Percentiles rank a stretch among this genome's conserved stretches.
Evolutionary conservation across 148 eudicot genomes (phyloP).

Genomic region (Dysphania ambrosioides): DNA sequence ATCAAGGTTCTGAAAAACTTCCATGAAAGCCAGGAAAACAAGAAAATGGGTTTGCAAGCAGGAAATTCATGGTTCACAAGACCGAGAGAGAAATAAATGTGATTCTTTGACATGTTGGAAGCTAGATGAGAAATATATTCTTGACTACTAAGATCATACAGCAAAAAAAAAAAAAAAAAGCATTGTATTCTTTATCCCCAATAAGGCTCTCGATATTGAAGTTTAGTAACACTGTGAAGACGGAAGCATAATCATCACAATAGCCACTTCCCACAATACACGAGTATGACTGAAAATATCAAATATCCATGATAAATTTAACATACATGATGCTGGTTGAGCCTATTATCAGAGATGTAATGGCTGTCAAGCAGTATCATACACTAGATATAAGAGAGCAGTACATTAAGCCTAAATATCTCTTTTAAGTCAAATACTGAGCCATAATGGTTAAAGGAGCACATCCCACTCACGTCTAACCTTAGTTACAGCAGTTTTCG

Average conservation of each 20-base stretch:
- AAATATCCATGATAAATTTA: neutral
- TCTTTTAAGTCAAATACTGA: neutral
- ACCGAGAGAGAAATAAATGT: neutral
- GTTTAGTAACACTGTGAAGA: neutral
- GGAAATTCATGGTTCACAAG: neutral
- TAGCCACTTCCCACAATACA: neutral
- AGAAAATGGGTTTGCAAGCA: neutral
- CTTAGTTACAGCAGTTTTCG: conserved; percentile 48
- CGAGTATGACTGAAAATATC: neutral
- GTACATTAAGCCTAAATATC: neutral
- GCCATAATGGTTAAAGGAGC: neutral
- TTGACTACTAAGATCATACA: neutral
- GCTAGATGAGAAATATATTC: no score
- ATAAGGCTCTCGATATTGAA: neutral
- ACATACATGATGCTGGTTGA: no score
- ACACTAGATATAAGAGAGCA: no score
- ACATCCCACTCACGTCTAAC: conserved; percentile 36
- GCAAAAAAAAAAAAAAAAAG: neutral
- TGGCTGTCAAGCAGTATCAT: neutral
- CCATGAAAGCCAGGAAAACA: neutral
- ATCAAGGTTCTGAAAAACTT: neutral
- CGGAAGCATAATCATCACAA: neutral
- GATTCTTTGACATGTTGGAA: no score
- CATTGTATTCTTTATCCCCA: neutral
- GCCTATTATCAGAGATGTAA: no score